phyloP scores from a whole-genome alignment of 2,329 filamentous ascomycete species.

The Penicillium griseofulvum region DNA sequence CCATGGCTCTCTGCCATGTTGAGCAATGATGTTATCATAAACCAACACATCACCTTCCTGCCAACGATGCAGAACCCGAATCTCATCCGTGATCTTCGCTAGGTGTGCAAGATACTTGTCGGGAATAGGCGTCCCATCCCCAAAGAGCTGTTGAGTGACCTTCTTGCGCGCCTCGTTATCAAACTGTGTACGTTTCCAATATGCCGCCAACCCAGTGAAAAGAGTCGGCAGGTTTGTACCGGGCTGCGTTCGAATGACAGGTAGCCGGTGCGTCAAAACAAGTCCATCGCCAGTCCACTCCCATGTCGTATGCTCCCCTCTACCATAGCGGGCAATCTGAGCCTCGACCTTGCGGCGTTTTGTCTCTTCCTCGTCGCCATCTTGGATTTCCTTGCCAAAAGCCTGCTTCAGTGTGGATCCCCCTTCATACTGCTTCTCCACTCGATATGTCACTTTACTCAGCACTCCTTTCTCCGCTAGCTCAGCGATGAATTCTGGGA shows the following conservation, averaged over 20 bases:
- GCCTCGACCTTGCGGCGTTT: constrained; percentile 47
- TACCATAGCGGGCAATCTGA: constrained; percentile 49
- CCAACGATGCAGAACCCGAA: constrained; percentile 51
- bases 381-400: constrained; percentile 49
- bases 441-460: constrained; percentile 44
- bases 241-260: constrained; percentile 49
- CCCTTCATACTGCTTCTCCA: constrained; percentile 45
- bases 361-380: constrained; percentile 45
- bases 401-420: constrained; percentile 49
- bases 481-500: constrained; percentile 48
- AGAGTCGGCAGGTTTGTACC: constrained; percentile 47
- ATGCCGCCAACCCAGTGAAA: constrained; percentile 48
- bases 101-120: constrained; percentile 46
- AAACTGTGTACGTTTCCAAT: constrained; percentile 40
- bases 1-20: constrained; percentile 52
- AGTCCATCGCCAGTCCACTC: constrained; percentile 49
- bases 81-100: constrained; percentile 49
- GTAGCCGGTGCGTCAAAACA: constrained; percentile 47
- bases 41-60: constrained; percentile 50
- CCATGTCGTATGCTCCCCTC: constrained; percentile 49
- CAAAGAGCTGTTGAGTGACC: constrained; percentile 43
- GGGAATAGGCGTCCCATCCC: constrained; percentile 49
- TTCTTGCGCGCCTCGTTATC: constrained; percentile 28
- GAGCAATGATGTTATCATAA: constrained; percentile 50
- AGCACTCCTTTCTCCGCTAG: constrained; percentile 48